phyloP scores from a whole-genome alignment of 768 basidiomycete species.

The Lactarius psammicola region DNA sequence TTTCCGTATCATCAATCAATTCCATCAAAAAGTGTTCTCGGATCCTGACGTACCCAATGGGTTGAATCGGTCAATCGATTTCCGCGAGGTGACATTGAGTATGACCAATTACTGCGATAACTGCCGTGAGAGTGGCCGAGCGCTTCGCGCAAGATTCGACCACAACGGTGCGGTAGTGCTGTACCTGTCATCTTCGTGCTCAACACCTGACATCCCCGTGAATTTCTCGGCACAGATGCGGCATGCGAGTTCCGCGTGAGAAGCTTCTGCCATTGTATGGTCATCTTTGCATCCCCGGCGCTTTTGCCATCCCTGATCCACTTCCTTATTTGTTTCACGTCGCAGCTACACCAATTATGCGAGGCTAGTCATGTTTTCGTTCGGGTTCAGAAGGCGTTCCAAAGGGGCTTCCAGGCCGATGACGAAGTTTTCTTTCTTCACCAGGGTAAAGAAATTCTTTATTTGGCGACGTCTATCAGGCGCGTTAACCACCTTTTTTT shows the following conservation, averaged over 20 bases:
- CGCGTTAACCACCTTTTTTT: slow-evolving; percentile 3
- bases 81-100: slow-evolving; percentile 25
- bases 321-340: neutral
- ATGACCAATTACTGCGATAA: slow-evolving; percentile 17
- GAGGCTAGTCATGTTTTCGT: slow-evolving; percentile 43
- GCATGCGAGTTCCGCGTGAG: slow-evolving; percentile 26
- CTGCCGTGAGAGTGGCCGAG: slow-evolving; percentile 27
- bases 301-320: neutral
- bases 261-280: slow-evolving; percentile 43
- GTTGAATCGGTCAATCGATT: slow-evolving; percentile 26
- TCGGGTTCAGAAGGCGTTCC: slow-evolving; percentile 42
- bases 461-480: slow-evolving; percentile 1
- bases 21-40: slow-evolving; percentile 28
- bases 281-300: slow-evolving; percentile 24
- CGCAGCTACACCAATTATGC: slow-evolving; percentile 32
- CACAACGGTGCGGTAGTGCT: slow-evolving; percentile 20
- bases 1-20: slow-evolving; percentile 26
- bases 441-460: slow-evolving; percentile 27
- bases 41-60: slow-evolving; percentile 22
- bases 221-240: slow-evolving; percentile 12
- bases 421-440: slow-evolving; percentile 35
- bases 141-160: slow-evolving; percentile 26
- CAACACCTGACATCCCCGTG: no score
- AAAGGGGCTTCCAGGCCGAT: slow-evolving; percentile 28
- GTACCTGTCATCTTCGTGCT: neutral